phyloP scores from a whole-genome alignment of 768 basidiomycete species.

The Sporobolomyces roseus region DNA sequence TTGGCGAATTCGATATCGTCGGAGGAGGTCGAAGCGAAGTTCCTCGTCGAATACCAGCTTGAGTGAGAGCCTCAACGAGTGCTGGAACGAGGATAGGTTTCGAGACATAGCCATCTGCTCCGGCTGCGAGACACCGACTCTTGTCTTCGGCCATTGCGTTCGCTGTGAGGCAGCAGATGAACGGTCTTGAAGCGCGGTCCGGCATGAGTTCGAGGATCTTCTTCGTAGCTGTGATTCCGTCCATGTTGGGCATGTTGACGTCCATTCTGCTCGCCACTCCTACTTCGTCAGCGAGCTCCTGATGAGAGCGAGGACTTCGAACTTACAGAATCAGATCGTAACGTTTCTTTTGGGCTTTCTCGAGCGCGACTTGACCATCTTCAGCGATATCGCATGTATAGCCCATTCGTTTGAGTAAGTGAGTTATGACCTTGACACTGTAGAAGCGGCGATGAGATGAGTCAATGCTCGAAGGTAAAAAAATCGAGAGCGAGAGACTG shows the following conservation, averaged over 20 bases:
- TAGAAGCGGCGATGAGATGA: not conserved
- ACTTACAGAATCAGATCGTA: conserved; percentile 37
- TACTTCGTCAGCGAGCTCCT: no score
- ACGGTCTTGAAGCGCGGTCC: conserved; percentile 7
- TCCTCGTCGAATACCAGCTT: conserved; percentile 1
- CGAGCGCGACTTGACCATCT: conserved; percentile 28
- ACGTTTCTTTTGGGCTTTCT: conserved; percentile 31
- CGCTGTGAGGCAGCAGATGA: conserved; percentile 36
- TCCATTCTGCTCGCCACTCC: conserved; percentile 25
- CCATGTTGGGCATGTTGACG: conserved; percentile 39
- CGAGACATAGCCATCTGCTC: conserved; percentile 26
- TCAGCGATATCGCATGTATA: conserved; percentile 22
- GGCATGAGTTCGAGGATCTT: conserved; percentile 30
- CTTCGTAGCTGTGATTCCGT: conserved; percentile 20
- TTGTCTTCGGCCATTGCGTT: conserved; percentile 39
- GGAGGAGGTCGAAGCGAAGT: not conserved
- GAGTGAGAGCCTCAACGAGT: conserved; percentile 23
- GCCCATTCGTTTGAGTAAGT: conserved; percentile 38
- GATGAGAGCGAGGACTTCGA: not conserved
- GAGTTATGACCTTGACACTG: conserved; percentile 36
- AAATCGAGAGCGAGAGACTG: not conserved
- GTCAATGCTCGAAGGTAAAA: not conserved
- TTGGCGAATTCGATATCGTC: not conserved
- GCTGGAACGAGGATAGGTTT: conserved; percentile 2
- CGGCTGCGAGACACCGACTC: conserved; percentile 26